Evolutionary conservation across 345 rosid species (phyloP).

Genomic region (Limnanthes douglasii): DNA sequence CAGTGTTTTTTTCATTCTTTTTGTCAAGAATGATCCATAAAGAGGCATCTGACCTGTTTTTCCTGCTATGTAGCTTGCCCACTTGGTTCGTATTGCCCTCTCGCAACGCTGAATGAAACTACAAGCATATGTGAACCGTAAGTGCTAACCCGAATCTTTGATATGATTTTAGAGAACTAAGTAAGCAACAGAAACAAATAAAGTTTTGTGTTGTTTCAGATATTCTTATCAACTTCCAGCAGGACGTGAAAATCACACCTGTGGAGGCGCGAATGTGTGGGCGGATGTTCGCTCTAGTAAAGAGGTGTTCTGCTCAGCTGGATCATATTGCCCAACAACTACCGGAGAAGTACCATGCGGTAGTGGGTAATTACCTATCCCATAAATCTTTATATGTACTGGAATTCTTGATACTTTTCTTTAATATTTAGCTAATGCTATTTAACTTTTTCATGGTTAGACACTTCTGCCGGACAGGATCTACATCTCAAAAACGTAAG

Average conservation of each 20-base stretch:
- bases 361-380: slow-evolving; percentile 36
- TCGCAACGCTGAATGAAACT: slow-evolving; percentile 9
- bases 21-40: slow-evolving; percentile 3
- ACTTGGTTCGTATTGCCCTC: slow-evolving; percentile 17
- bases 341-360: slow-evolving; percentile 18
- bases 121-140: slow-evolving; percentile 20
- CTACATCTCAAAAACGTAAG: slow-evolving; percentile 65
- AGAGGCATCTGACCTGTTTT: not conserved
- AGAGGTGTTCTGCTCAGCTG: slow-evolving; percentile 66
- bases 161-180: too few relatives aligned
- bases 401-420: not conserved
- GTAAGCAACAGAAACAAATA: too few relatives aligned
- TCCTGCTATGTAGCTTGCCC: slow-evolving; percentile 12
- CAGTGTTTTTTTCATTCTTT: not conserved
- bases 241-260: slow-evolving; percentile 57
- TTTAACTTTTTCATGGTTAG: slow-evolving; percentile 20
- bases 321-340: slow-evolving; percentile 49
- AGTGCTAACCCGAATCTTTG: too few relatives aligned
- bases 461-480: slow-evolving; percentile 73
- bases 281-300: slow-evolving; percentile 49
- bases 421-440: slow-evolving; percentile 1
- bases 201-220: too few relatives aligned
- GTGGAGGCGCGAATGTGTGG: slow-evolving; percentile 97
- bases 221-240: slow-evolving; percentile 71
- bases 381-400: not conserved